phyloP scores from a whole-genome alignment of 805 yeast species.

The Candida palmyrensis region DNA sequence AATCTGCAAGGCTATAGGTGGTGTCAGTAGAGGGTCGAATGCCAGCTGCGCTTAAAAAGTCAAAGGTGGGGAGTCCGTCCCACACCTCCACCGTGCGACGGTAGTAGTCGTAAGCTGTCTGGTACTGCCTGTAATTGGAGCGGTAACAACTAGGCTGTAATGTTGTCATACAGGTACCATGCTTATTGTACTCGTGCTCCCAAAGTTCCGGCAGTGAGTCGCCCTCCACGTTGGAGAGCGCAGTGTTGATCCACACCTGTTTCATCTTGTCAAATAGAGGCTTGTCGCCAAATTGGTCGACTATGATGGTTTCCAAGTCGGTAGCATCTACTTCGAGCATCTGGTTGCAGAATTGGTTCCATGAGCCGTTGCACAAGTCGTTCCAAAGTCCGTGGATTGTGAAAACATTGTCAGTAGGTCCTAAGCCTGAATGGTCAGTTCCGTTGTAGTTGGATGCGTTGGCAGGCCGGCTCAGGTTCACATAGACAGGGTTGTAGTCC shows the following conservation, averaged over 20 bases:
- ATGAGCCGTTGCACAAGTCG: constrained; percentile 80
- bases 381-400: constrained; percentile 90
- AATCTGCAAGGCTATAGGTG: constrained; percentile 54
- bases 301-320: constrained; percentile 35
- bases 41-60: constrained; percentile 62
- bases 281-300: constrained; percentile 36
- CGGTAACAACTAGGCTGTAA: constrained; percentile 68
- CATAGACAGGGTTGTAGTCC: constrained; percentile 53
- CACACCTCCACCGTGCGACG: constrained; percentile 54
- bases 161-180: constrained; percentile 88
- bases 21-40: constrained; percentile 58
- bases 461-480: constrained; percentile 1
- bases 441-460: not conserved
- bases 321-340: constrained; percentile 51
- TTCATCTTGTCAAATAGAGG: constrained; percentile 56
- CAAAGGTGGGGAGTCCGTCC: constrained; percentile 57
- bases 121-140: constrained; percentile 19
- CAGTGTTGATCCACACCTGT: constrained; percentile 66
- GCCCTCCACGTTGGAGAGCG: constrained; percentile 45
- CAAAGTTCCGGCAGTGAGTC: constrained; percentile 48
- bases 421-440: constrained; percentile 1
- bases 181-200: constrained; percentile 92
- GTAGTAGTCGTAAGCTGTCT: constrained; percentile 66
- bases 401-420: constrained; percentile 53
- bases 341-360: constrained; percentile 71